These are phyloP conservation scores for Penicillium sp. DNA, from an alignment of 2,329 filamentous ascomycete species.

Conservation along the genomic window DNA sequence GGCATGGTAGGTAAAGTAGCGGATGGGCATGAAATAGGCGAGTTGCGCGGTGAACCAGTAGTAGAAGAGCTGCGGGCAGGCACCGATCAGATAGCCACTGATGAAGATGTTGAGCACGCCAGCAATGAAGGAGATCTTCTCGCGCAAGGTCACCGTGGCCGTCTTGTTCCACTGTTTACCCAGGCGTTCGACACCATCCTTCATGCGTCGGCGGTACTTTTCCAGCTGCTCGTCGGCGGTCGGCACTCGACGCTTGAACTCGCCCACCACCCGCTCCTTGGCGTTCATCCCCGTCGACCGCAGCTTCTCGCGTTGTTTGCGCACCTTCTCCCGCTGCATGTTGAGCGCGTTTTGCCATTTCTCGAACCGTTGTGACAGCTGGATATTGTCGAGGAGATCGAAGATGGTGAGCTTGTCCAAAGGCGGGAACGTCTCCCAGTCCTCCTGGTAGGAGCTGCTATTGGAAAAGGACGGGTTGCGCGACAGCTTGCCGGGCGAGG, in stretches of 20 bases:
- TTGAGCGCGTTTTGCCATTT: conserved; percentile 83
- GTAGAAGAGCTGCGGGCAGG: conserved; percentile 82
- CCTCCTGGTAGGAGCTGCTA: conserved; percentile 82
- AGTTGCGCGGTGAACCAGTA: conserved; percentile 89
- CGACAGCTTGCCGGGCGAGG: conserved; percentile 57
- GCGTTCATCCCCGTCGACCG: conserved; percentile 76
- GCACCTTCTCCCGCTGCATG: conserved; percentile 81
- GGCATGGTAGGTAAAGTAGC: conserved; percentile 86
- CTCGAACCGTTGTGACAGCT: conserved; percentile 85
- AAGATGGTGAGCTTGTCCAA: conserved; percentile 89
- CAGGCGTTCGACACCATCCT: conserved; percentile 82
- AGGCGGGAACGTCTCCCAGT: conserved; percentile 84
- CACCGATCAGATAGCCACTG: conserved; percentile 90
- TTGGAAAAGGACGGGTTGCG: conserved; percentile 81
- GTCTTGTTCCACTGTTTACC: conserved; percentile 86
- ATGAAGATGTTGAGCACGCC: conserved; percentile 97
- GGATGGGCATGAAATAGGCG: conserved; percentile 94
- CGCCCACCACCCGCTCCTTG: conserved; percentile 87
- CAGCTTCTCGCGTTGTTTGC: conserved; percentile 77
- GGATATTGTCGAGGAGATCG: conserved; percentile 90
- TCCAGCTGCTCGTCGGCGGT: conserved; percentile 90
- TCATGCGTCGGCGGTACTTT: conserved; percentile 86
- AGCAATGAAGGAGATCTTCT: conserved; percentile 95
- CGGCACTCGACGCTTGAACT: conserved; percentile 85
- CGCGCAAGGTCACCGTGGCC: conserved; percentile 81